Base-by-base conservation (phyloP, 1,284 basidiomycete species). In the Ceraceosorus bombacis region DNA sequence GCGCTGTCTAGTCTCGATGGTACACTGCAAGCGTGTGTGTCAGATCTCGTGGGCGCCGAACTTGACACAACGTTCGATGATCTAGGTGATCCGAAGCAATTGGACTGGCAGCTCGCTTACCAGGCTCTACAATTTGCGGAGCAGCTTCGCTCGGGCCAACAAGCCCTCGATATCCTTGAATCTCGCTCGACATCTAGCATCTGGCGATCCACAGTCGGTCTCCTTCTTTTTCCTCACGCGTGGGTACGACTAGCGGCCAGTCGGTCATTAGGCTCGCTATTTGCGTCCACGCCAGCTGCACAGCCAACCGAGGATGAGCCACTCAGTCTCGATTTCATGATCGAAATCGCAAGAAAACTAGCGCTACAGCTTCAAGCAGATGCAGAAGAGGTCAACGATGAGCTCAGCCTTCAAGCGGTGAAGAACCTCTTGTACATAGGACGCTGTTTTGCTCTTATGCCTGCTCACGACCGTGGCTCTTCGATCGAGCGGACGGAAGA, bases 351-450 rank as follows among this genome's bases (percentile, higher is more conserved):
- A 1, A 82, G 83, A 65, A 91, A 89, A 77, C 80, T 88, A 41
- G 88, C 85, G 58, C 78, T 86, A 53, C 86, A 97, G 77, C 82
- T 98, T 62, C 87, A 87, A 77, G 43, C 43, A 10, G 27, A 27
- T 27, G 91, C 91, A 69, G 82, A 85, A 9, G 83, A 88, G 66
- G 80, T 97, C 48, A 89, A 92, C 69, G 86, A 86, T 48, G 78
- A 83, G 4, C 81, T 94, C 13, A 83, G 87, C 58, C 79, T 95
- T 64, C 90, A 97, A 79, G 81, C 91, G 12, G 90, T 96, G 72
- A 97, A 96, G 81, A 92, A 97, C 67, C 78, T 98, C 12, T 91
- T 95, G 73, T 95, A 88, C 73, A 81, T 95, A 40, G 89, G 88
- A 39, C 91, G 90, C 78, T 62, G 51, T 4, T 69, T 76, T 64